Evolutionary conservation across 225 moss, liverwort and hornwort species (phyloP), one percentile per base, ranked within the genome.

Genomic region (Physcomitrium patens): DNA sequence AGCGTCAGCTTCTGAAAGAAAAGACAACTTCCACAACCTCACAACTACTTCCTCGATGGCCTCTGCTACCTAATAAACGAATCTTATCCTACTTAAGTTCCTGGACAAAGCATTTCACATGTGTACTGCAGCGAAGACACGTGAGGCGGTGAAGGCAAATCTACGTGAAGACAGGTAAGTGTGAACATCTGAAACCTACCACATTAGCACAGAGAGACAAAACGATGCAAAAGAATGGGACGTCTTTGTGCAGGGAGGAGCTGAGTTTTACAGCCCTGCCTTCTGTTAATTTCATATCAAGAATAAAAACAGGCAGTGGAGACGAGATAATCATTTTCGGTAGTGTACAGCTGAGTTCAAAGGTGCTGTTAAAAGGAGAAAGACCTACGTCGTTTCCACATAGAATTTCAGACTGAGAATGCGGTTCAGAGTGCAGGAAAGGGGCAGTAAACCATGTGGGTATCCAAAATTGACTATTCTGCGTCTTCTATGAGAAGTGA

Each of bases 401-500:
- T 51, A 15, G 72, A 50, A 44, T 26, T 51, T 45, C 43, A 74
- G 73, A 63, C 67, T 63, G 49, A 74, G 69, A 63, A 74, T 55
- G 17, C 43, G 41, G 31, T 60, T 58, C 10, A 70, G 23, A 73
- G 60, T 41, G 31, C 52, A 70, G 17, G 67, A 44, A 48, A 60
- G 41, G 75, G 26, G 28, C 41, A 61, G 22, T 51, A 76, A 74
- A 62, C 61, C 67, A 61, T 62, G 42, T 43, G 67, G 67, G 71
- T 22, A 68, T 79, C 65, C 58, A 51, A 80, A 67, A 44, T 59
- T 72, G 31, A 72, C 52, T 72, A 72, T 63, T 63, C 59, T 46
- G 69, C 31, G 64, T 64, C 64, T 68, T 69, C 59, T 64, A 79
- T 51, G 72, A 69, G 65, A 80, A 69, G 68, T 79, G 37, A 84